Percentiles rank a stretch among this genome's conserved stretches.
phyloP scores from a whole-genome alignment of 192 early-diverging fungal genomes.

The Backusella australiensis region DNA sequence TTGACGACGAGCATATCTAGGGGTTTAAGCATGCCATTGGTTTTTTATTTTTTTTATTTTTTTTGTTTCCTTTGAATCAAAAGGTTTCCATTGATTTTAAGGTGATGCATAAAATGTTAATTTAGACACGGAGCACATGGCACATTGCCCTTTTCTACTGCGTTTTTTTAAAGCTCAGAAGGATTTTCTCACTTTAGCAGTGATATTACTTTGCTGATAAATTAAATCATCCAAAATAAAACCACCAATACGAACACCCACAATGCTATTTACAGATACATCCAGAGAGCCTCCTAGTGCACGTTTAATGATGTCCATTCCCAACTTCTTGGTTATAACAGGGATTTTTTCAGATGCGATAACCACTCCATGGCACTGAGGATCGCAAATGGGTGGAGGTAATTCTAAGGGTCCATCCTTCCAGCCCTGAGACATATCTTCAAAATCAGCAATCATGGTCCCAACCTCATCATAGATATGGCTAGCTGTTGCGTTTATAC shows the following conservation, averaged over 20 bases:
- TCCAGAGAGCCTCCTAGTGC: conserved; percentile 44
- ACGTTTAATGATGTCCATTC: conserved; percentile 44
- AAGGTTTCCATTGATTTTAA: background rate
- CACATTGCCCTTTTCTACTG: background rate
- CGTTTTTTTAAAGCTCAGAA: conserved; percentile 25
- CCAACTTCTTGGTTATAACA: conserved; percentile 27
- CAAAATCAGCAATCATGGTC: conserved; percentile 28
- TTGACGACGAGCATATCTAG: background rate
- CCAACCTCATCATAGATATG: conserved; percentile 22
- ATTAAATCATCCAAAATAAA: conserved; percentile 37
- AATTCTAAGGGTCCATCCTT: conserved; percentile 22
- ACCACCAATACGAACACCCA: conserved; percentile 37
- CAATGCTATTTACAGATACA: conserved; percentile 43
- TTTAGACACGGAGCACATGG: background rate
- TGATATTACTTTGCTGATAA: conserved; percentile 42
- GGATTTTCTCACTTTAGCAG: conserved; percentile 41
- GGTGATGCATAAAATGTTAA: conserved; percentile 8
- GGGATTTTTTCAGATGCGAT: conserved; percentile 29
- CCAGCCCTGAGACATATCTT: conserved; percentile 24
- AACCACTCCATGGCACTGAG: background rate
- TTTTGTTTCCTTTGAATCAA: background rate
- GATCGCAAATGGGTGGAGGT: conserved; percentile 11
- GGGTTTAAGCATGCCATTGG: conserved; percentile 1
- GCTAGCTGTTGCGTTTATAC: conserved; percentile 29
- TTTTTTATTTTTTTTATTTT: background rate